Evolutionary conservation across 306 rosid genomes (phyloP).

Genomic region (Luffa aegyptiaca): DNA sequence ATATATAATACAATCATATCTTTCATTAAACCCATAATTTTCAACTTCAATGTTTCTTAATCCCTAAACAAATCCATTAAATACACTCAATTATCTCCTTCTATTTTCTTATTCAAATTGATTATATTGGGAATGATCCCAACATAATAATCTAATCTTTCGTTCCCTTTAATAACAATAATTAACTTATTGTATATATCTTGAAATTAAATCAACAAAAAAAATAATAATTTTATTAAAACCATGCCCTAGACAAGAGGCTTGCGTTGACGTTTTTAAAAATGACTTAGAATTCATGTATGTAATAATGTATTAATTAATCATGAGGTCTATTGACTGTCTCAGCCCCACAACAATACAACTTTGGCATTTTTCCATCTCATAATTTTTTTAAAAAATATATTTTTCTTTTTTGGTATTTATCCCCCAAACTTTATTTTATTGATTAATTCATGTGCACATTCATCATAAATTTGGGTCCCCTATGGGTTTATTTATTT

Average conservation of each 20-base stretch:
- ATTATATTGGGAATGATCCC: not conserved
- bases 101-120: too few relatives aligned
- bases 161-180: not conserved
- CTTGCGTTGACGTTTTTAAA: not conserved
- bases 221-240: not conserved
- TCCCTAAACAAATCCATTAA: not conserved
- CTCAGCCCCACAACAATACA: not conserved
- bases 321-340: conserved; percentile 4
- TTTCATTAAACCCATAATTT: not conserved
- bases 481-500: not conserved
- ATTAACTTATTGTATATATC: not conserved
- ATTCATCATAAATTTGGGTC: not conserved
- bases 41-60: too few relatives aligned
- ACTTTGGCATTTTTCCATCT: not conserved
- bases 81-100: not conserved
- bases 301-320: conserved; percentile 5
- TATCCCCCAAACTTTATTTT: not conserved
- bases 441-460: conserved; percentile 3
- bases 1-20: too few relatives aligned
- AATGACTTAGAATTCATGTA: not conserved
- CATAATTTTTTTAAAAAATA: not conserved
- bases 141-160: not conserved
- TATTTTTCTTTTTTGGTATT: not conserved
- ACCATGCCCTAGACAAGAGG: not conserved
- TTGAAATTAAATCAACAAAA: not conserved